Evolutionary conservation across 805 yeast species (phyloP).

Genomic region (Candida easanensis): DNA sequence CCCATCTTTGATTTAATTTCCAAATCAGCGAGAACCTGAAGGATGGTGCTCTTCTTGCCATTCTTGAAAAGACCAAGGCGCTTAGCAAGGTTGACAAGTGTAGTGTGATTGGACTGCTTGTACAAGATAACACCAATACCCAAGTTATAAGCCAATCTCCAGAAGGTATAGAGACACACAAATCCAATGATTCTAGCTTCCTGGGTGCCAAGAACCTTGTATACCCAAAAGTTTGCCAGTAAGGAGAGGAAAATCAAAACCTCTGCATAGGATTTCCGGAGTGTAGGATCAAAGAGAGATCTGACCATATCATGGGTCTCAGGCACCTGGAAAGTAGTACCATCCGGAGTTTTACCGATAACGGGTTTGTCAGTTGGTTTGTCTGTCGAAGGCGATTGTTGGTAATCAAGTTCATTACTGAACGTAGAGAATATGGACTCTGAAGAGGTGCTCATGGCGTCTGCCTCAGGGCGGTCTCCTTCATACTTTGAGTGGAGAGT

Average conservation of each 20-base stretch:
- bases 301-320: constrained; percentile 81
- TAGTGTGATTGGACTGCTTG: constrained; percentile 58
- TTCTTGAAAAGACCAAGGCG: constrained; percentile 43
- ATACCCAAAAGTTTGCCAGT: constrained; percentile 33
- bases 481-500: no score
- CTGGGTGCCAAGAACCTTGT: constrained; percentile 26
- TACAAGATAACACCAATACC: constrained; percentile 75
- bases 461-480: not conserved
- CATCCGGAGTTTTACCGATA: constrained; percentile 29
- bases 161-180: constrained; percentile 57
- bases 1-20: constrained; percentile 50
- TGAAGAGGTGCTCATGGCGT: constrained; percentile 6
- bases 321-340: constrained; percentile 34
- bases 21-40: constrained; percentile 41
- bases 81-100: constrained; percentile 51
- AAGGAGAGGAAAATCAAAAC: constrained; percentile 50
- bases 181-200: constrained; percentile 31
- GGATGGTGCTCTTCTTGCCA: constrained; percentile 27
- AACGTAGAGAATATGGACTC: constrained; percentile 6
- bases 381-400: not conserved
- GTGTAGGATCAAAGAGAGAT: constrained; percentile 72
- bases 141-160: constrained; percentile 73
- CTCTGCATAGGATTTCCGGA: constrained; percentile 67
- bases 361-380: not conserved
- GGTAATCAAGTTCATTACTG: constrained; percentile 5